phyloP scores from a whole-genome alignment of 140 eudicot genomes.

The Cichorium intybus region DNA sequence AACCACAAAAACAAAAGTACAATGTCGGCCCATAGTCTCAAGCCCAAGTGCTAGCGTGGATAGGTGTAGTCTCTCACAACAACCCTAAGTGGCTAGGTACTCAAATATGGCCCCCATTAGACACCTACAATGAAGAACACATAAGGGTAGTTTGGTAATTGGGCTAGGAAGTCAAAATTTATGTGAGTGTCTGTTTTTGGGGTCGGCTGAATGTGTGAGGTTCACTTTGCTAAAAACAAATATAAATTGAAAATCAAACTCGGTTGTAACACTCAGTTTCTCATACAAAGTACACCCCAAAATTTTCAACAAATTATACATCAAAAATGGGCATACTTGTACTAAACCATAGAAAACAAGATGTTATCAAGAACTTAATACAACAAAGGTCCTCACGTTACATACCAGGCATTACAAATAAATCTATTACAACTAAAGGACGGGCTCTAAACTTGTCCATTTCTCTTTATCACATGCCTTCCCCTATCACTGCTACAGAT shows the following conservation, averaged over 20 bases:
- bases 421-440: too few relatives aligned
- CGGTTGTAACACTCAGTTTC: too few relatives aligned
- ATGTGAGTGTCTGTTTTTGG: constrained; percentile 33
- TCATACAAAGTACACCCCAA: too few relatives aligned
- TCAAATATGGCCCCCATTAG: constrained; percentile 49
- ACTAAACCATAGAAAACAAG: too few relatives aligned
- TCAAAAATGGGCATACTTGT: too few relatives aligned
- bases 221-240: constrained; percentile 42
- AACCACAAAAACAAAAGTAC: constrained; percentile 30
- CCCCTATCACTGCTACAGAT: too few relatives aligned
- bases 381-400: too few relatives aligned
- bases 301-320: too few relatives aligned
- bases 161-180: constrained; percentile 30
- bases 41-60: constrained; percentile 65
- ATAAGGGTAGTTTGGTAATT: constrained; percentile 1
- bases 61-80: constrained; percentile 35
- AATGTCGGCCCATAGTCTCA: constrained; percentile 60
- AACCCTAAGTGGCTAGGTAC: constrained; percentile 65
- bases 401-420: too few relatives aligned
- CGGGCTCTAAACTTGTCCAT: too few relatives aligned
- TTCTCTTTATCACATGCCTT: too few relatives aligned
- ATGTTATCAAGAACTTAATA: too few relatives aligned
- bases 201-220: constrained; percentile 43
- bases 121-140: constrained; percentile 1
- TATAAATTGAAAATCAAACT: constrained; percentile 31